These are phyloP conservation scores for Hanseniaspora gamundiae DNA, from an alignment of 1,139 yeast species.

Conservation along the genomic window DNA sequence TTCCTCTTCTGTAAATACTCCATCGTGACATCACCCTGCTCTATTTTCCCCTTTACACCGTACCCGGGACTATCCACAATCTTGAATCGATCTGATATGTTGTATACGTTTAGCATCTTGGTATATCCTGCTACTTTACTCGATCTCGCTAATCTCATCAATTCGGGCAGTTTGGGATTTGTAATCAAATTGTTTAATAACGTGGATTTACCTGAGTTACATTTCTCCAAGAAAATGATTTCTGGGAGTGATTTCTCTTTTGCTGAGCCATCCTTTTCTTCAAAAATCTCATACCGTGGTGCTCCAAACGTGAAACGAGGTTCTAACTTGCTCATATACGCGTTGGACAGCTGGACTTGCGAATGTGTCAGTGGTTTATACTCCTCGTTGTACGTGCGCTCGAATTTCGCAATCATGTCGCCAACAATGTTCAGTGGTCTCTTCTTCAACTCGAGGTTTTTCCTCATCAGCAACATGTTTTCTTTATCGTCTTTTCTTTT, in stretches of 20 bases:
- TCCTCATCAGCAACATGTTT: no score
- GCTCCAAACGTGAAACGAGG: background rate
- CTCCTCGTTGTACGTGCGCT: background rate
- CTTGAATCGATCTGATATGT: conserved; percentile 48
- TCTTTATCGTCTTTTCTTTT: background rate
- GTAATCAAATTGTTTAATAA: conserved; percentile 44
- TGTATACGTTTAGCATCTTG: conserved; percentile 62
- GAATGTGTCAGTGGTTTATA: background rate
- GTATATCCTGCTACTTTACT: conserved; percentile 65
- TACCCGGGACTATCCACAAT: conserved; percentile 83
- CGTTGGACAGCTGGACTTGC: background rate
- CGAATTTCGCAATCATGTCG: background rate
- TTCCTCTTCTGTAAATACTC: conserved; percentile 46
- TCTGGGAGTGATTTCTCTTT: conserved; percentile 38
- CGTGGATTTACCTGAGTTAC: conserved; percentile 80
- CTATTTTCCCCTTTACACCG: conserved; percentile 47
- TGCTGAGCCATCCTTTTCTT: background rate
- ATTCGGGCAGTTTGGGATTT: conserved; percentile 11
- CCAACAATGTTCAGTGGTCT: background rate
- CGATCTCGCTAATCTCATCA: conserved; percentile 35
- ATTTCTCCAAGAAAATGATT: conserved; percentile 60
- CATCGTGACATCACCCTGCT: conserved; percentile 58
- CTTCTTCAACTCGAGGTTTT: background rate
- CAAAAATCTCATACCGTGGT: background rate
- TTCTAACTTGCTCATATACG: background rate